These are phyloP conservation scores for Calycina herbarum DNA, from an alignment of 2,329 filamentous ascomycete genomes.

Conservation along the genomic window DNA sequence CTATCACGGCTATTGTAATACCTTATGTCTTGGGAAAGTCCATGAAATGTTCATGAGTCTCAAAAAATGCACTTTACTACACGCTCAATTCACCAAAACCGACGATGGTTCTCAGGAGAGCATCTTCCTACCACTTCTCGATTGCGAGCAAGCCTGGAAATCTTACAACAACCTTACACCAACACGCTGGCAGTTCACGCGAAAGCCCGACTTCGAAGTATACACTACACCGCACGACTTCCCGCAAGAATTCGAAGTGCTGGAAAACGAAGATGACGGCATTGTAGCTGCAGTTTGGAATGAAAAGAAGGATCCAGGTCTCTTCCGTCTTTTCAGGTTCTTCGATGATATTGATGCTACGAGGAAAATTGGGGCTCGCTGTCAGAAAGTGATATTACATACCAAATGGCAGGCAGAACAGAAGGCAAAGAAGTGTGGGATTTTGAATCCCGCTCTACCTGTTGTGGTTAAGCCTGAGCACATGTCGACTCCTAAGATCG, in stretches of 20 bases:
- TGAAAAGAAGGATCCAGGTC: neutral
- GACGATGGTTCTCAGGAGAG: neutral
- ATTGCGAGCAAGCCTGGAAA: neutral
- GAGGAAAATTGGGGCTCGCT: neutral
- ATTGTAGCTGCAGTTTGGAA: neutral
- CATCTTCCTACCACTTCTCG: neutral
- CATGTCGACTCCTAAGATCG: too few species aligned
- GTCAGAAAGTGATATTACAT: neutral
- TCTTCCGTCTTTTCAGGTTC: neutral
- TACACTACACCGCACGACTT: neutral
- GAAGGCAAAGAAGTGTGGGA: too few species aligned
- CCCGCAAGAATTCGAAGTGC: neutral
- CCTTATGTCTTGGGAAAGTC: neutral
- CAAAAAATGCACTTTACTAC: neutral
- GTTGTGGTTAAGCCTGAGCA: too few species aligned
- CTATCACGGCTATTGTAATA: neutral
- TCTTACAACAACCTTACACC: neutral
- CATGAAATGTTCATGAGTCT: neutral
- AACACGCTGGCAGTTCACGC: neutral
- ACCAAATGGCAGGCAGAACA: too few species aligned
- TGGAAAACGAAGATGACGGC: neutral
- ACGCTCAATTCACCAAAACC: neutral
- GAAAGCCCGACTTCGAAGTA: neutral
- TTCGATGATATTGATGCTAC: neutral
- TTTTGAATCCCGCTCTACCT: too few species aligned